Evolutionary conservation across 2,329 filamentous ascomycete species (phyloP).

Genomic region (Cladosporium oxysporum): DNA sequence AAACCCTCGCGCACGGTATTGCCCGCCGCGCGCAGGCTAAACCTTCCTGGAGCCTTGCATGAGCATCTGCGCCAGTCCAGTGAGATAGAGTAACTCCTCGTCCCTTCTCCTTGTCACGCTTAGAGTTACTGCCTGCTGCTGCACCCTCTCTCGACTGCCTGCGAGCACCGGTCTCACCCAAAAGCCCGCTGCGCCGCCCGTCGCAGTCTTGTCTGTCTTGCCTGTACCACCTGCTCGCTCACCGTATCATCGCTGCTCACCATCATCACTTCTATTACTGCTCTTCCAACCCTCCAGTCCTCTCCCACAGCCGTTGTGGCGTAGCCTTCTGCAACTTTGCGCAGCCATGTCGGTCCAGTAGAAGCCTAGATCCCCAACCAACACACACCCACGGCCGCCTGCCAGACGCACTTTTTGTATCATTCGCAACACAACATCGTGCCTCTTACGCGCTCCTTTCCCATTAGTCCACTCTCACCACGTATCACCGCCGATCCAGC

Average conservation of each 20-base stretch:
- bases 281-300: not conserved
- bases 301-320: conserved; percentile 1
- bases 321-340: not conserved
- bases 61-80: not conserved
- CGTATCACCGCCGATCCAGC: conserved; percentile 2
- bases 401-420: conserved; percentile 9
- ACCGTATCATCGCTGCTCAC: not conserved
- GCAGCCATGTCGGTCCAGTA: conserved; percentile 12
- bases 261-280: not conserved
- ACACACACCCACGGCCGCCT: not conserved
- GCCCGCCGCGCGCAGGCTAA: conserved; percentile 4
- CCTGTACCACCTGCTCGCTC: conserved; percentile 5
- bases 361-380: conserved; percentile 13
- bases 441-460: conserved; percentile 14
- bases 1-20: conserved; percentile 6
- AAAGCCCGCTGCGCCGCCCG: not conserved
- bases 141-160: not conserved
- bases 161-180: not conserved
- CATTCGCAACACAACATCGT: conserved; percentile 11
- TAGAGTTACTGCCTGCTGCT: conserved; percentile 2
- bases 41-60: conserved; percentile 1
- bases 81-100: not conserved
- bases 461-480: not conserved
- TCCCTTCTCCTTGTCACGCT: not conserved
- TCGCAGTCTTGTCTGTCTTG: not conserved